Evolutionary conservation across 805 yeast species (phyloP).

Genomic region (Metschnikowia kofuensis): DNA sequence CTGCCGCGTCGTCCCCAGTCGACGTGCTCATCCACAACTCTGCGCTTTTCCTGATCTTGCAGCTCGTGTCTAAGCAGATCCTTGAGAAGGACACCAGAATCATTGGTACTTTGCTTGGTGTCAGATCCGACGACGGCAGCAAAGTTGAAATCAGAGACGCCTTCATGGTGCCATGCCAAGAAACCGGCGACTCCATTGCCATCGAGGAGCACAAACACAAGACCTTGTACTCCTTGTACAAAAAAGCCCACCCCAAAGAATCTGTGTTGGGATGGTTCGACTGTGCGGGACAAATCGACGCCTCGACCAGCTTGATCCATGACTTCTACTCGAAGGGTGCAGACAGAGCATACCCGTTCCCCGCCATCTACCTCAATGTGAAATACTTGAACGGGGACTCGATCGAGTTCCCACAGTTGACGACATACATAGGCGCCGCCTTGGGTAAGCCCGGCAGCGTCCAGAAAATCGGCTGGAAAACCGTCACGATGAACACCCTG

Average conservation of each 20-base stretch:
- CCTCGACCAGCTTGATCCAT: slow-evolving; percentile 73
- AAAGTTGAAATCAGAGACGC: slow-evolving; percentile 71
- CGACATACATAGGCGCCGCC: slow-evolving; percentile 74
- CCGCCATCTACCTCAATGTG: slow-evolving; percentile 77
- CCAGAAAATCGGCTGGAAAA: slow-evolving; percentile 40
- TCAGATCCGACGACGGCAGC: slow-evolving; percentile 78
- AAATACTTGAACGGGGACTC: slow-evolving; percentile 50
- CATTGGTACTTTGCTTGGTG: slow-evolving; percentile 80
- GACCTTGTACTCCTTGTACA: slow-evolving; percentile 65
- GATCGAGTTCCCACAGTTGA: slow-evolving; percentile 51
- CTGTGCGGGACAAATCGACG: slow-evolving; percentile 57
- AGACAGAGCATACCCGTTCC: slow-evolving; percentile 68
- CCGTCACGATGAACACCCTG: slow-evolving; percentile 29
- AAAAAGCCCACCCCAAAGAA: slow-evolving; percentile 75
- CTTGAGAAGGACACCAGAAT: slow-evolving; percentile 49
- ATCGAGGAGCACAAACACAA: slow-evolving; percentile 76
- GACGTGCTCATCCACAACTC: slow-evolving; percentile 60
- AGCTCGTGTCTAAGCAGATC: slow-evolving; percentile 57
- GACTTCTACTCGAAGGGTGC: slow-evolving; percentile 71
- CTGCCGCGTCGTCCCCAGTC: slow-evolving; percentile 46
- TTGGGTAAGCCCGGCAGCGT: slow-evolving; percentile 53
- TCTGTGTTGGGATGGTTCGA: slow-evolving; percentile 85
- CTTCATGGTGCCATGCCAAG: slow-evolving; percentile 76
- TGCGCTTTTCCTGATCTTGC: slow-evolving; percentile 74
- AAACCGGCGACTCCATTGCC: slow-evolving; percentile 69